Base-by-base conservation (phyloP, 179 eudicot species). In the Gypsophila paniculata region DNA sequence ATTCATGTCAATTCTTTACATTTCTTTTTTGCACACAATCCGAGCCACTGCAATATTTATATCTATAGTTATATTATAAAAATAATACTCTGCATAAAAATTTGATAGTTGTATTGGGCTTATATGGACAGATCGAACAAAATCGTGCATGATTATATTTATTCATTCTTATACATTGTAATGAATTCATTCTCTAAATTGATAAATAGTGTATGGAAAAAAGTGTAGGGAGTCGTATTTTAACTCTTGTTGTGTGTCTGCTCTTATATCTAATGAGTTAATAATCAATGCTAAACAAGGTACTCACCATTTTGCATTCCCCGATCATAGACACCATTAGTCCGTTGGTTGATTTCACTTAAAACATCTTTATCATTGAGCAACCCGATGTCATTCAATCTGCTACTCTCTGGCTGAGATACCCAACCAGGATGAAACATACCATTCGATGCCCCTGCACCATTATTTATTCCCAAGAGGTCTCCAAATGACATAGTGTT, bases 401-500 rank as follows among this genome's bases (percentile, higher is more conserved):
- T 49, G 18, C 58, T 25, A n/a, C 38, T 6, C 17, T 26, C 38
- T 2, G 59, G 48, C 17, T 61, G 72, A 62, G 60, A 62, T 71
- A 62, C 73, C 77, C 69, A 79, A 77, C 52, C 63, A 19, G 74
- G 52, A 25, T 19, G 2, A 58, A 48, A 34, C 0, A 22, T 29
- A 2, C 62, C 64, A 61, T 34, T 76, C 14, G 66, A 23, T 11
- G 61, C 22, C 36, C 38, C 70, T 25, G 6, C 9, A 54, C 51
- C 52, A 69, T 51, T 73, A 65, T 70, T 23, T 51, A 79, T 49
- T 21, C 71, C 75, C 69, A 80, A 69, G 7, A 83, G 83, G 48
- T 77, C 79, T 6, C 68, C 42, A 44, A 80, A 80, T 9, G 77
- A 68, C 70, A 79, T 22, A 48, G 68, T 51, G 12, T 62, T 18